Evolutionary conservation across 345 rosid species (phyloP), one percentile per base, ranked within the genome.

Genomic region (Raphanus raphanistrum): DNA sequence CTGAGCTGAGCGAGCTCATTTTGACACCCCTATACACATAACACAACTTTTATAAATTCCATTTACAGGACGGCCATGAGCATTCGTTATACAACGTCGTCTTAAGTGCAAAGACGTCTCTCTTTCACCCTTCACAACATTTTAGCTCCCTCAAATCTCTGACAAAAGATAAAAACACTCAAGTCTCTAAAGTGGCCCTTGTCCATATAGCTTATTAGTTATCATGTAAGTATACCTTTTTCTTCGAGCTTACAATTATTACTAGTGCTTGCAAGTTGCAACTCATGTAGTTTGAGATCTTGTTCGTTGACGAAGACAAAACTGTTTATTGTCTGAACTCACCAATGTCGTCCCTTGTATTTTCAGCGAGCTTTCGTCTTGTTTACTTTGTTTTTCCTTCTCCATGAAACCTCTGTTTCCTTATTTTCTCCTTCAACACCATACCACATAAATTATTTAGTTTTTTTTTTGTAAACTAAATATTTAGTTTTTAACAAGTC

Each of bases 191-290:
- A 74, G 71, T 73, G 78, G 75, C 74, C 74, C 79, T 28, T 74
- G 78, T 68, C 54, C 78, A 63, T 74, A 74, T 79, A 38, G 41
- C 76, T 45, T 70, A 63, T 70, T 48, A 48, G 5, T n/a, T 16
- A 57, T 80, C 83, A 75, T 80, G 83, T 80, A 75, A 80, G 83
- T 80, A 68, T 38, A 54, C 7, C 25, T 1, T 26, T 32, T 16
- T 12, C 41, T 62, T 28, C 15, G 11, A 28, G 33, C 8, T 10
- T 65, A 13, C 65, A 59, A 59, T 45, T 27, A 55, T 28, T 36
- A 38, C 17, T 33, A 29, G 7, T 36, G 10, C 27, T 62, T 2
- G 45, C 41, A 58, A 29, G 17, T 62, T 2, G 45, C 41, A 58
- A 29, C 41, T 66, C 72, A 36, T 43, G 45, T 72, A 48, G 61